Evolutionary conservation across 176 grass and related monocot species (phyloP), one percentile per base, ranked within the genome.

Genomic region (Triticum dicoccoides): DNA sequence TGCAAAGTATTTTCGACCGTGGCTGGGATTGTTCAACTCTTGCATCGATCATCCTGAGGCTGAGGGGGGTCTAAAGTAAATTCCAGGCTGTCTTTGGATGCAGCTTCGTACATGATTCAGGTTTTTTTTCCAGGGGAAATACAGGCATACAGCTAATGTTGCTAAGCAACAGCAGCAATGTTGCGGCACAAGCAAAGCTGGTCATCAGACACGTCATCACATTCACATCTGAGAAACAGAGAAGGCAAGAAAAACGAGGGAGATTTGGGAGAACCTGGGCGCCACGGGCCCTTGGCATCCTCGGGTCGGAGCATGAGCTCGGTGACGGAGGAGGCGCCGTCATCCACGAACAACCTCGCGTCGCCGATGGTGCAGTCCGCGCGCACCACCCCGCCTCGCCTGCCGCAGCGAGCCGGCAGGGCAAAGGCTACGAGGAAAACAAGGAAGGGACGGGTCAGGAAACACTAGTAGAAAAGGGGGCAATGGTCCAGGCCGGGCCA

Each of bases 361-460:
- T 86, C 69, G 11, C 82, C 89, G 24, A 56, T 9, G 42, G 21
- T 32, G 76, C 81, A 91, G 5, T 85, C 38, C 29, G 76, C 61
- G 21, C 65, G 79, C 30, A 98, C 68, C 52, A 95, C 17, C 33
- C 93, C 89, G 8, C 96, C 96, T 91, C 95, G 95, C 65, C 82
- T 89, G 67, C 78, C 76, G 14, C 69, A 3, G 69, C 78, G 21
- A 86, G 38, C 34, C 66, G 64, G 83, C 71, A 52, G 5, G 51
- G 13, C 10, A 44, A 44, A 3, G 41, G 35, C 11, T 13, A 42
- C 15, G 61, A 52, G 62, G 6, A 66, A 81, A 81, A 20, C 39
- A 59, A 10, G 10, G 17, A 73, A 34, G 42, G 18, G 25, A 9
- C 14, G 11, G 71, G 69, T 0, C 24, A 72, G 61, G 87, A 24